Base-by-base conservation (phyloP, 2,329 filamentous ascomycete genomes). In the Metarhizium robertsii region DNA sequence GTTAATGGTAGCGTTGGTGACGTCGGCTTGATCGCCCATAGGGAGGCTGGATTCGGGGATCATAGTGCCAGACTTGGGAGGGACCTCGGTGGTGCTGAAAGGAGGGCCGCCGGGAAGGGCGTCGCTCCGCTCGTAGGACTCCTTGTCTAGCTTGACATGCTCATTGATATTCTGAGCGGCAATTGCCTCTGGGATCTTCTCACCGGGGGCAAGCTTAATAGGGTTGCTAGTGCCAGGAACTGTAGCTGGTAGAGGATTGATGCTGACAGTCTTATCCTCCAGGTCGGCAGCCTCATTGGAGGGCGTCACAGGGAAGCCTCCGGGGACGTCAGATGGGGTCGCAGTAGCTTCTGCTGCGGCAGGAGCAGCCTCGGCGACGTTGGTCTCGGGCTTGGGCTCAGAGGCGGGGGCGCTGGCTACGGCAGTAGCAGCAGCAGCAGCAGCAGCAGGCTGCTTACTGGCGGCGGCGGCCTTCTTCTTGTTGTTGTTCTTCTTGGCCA, bases 41-140 rank as follows among this genome's bases (percentile, higher is more conserved):
- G 88, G 87, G 60, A 94, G 77, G 69, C 87, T 89, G 7, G 89
- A 92, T 73, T 95, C 90, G 18, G 90, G 90, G 60, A 94, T 91
- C 68, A 88, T 75, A 70, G 78, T 85, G 59, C 76, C 79, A 49
- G 79, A 75, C 55, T 85, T 71, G 10, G 78, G 75, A 34, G 83
- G 81, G 40, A 85, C 67, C 55, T 76, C 71, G 51, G 77, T 73
- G 32, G 77, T 73, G 25, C 45, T 46, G 36, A 51, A 18, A 54
- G 55, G 20, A 52, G 50, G 53, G 53, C 75, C 64, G 61, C 79
- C 80, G 52, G 79, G 77, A 46, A 85, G 71, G 56, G 84, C 80
- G 65, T 87, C 87, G 60, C 85, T 84, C 70, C 88, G 88, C 69
- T 95, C 87, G 71, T 96, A 97, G 1, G 90, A 92, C 62, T 85